phyloP scores from a whole-genome alignment of 116 monocot species.

The Phalaenopsis hybrid region DNA sequence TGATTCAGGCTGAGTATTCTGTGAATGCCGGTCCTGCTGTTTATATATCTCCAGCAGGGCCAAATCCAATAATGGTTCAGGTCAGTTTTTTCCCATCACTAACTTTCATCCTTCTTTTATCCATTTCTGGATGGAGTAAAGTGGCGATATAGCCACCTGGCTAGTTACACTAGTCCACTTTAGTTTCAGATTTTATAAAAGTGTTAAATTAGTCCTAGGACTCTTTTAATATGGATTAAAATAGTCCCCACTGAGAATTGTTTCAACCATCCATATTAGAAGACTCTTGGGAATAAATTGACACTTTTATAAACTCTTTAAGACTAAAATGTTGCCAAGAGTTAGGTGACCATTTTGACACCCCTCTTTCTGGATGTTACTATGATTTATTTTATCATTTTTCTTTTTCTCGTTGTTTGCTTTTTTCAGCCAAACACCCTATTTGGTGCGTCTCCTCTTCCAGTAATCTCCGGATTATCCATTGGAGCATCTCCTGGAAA shows the following conservation, averaged over 20 bases:
- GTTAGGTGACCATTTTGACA: too few relatives aligned
- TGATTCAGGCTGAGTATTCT: slow-evolving; percentile 54
- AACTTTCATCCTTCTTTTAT: neutral
- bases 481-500: slow-evolving; percentile 20
- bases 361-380: neutral
- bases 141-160: too few relatives aligned
- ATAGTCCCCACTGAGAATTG: too few relatives aligned
- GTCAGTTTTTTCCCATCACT: slow-evolving; percentile 17
- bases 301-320: too few relatives aligned
- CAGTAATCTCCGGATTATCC: neutral
- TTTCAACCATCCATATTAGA: too few relatives aligned
- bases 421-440: slow-evolving; percentile 40
- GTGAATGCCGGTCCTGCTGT: slow-evolving; percentile 91
- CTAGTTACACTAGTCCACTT: too few relatives aligned
- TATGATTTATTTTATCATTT: neutral
- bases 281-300: too few relatives aligned
- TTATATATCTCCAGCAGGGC: slow-evolving; percentile 74
- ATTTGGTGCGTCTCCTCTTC: slow-evolving; percentile 24
- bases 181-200: too few relatives aligned
- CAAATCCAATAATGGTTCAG: slow-evolving; percentile 99
- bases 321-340: too few relatives aligned
- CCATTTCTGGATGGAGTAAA: neutral
- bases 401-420: slow-evolving; percentile 39
- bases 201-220: too few relatives aligned
- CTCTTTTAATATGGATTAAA: too few relatives aligned